Percentiles rank a stretch among this genome's conserved stretches.
phyloP scores from a whole-genome alignment of 73 alveolate species.

The Paramecium sexaurelia region DNA sequence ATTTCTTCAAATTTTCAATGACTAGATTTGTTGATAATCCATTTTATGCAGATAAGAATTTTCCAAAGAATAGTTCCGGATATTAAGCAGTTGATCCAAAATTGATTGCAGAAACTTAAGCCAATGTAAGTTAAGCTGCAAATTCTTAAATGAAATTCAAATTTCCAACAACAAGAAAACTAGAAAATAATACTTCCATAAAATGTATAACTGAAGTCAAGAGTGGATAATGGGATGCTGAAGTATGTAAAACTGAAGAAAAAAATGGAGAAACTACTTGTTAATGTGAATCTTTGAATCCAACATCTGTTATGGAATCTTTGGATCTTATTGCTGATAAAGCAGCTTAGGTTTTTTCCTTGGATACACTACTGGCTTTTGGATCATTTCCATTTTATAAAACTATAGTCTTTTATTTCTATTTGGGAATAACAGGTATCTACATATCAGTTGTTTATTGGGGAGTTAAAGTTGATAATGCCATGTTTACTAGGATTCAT shows the following conservation, averaged over 20 bases:
- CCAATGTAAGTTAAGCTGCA: background rate
- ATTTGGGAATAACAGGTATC: background rate
- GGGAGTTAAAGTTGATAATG: conserved; percentile 34
- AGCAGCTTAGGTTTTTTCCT: background rate
- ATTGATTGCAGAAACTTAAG: background rate
- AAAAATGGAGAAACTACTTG: background rate
- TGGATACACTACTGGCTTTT: background rate
- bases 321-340: background rate
- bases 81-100: conserved; percentile 7
- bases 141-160: background rate
- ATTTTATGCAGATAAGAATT: background rate
- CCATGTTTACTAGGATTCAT: background rate
- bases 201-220: background rate
- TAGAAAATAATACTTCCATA: background rate
- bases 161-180: background rate
- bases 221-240: background rate
- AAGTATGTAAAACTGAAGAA: background rate
- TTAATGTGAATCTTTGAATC: background rate
- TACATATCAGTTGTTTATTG: background rate
- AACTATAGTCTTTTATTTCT: background rate
- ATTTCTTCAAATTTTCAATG: background rate
- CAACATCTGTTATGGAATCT: conserved; percentile 24
- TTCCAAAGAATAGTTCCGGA: background rate
- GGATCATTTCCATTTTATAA: background rate
- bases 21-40: conserved; percentile 23